These are phyloP conservation scores for Ammopiptanthus mongolicus DNA, from an alignment of 306 rosid species.

Conservation along the genomic window DNA sequence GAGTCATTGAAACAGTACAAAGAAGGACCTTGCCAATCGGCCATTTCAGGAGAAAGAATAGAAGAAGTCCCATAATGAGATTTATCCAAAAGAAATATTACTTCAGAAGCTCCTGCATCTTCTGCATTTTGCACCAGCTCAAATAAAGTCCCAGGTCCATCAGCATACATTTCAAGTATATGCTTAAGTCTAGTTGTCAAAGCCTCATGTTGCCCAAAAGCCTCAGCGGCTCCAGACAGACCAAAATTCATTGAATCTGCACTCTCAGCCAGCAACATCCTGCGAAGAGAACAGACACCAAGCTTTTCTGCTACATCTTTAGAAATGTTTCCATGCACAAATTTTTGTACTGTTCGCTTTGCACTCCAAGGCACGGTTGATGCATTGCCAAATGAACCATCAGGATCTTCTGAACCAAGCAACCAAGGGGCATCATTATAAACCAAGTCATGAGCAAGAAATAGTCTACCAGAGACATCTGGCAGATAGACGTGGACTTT, in stretches of 20 bases:
- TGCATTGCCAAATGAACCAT: constrained; percentile 50
- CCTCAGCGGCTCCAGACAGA: constrained; percentile 94
- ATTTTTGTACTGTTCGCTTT: constrained; percentile 66
- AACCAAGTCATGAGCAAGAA: constrained; percentile 74
- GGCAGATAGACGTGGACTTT: constrained; percentile 74
- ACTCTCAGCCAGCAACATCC: constrained; percentile 91
- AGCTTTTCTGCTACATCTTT: constrained; percentile 94
- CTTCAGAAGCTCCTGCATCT: constrained; percentile 98
- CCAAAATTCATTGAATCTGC: constrained; percentile 96
- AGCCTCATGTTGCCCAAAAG: constrained; percentile 99
- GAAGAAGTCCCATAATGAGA: constrained; percentile 95
- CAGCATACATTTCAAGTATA: constrained; percentile 99
- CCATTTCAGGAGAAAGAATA: constrained; percentile 98
- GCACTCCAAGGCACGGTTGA: constrained; percentile 52
- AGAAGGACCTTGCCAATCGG: constrained; percentile 99
- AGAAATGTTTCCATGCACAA: constrained; percentile 96
- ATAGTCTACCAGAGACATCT: constrained; percentile 67
- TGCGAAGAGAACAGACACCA: constrained; percentile 90
- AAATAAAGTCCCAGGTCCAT: constrained; percentile 94
- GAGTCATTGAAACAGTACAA: constrained; percentile 90
- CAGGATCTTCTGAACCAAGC: constrained; percentile 70
- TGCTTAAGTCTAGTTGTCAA: constrained; percentile 96
- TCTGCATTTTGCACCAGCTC: constrained; percentile 98
- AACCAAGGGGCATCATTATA: constrained; percentile 99
- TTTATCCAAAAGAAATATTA: constrained; percentile 82